phyloP scores from a whole-genome alignment of 352 stramenopile species.

The Globisporangium abappressorium region DNA sequence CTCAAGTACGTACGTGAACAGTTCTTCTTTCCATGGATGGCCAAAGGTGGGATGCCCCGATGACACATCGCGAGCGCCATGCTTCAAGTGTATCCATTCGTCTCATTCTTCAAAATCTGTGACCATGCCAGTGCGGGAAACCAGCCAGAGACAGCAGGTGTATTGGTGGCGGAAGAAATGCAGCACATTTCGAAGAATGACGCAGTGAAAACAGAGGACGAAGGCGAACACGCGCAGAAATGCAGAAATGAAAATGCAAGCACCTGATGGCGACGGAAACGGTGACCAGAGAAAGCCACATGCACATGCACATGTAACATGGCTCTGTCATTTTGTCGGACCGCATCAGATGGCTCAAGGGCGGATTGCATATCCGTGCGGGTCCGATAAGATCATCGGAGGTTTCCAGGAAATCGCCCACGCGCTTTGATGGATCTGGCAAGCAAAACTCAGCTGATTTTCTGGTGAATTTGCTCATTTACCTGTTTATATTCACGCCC shows the following conservation, averaged over 20 bases:
- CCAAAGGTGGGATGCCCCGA: background rate
- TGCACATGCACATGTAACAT: background rate
- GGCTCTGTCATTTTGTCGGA: background rate
- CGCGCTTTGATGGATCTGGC: background rate
- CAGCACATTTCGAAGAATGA: background rate
- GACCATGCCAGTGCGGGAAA: background rate
- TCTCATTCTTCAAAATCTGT: background rate
- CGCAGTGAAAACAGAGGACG: background rate
- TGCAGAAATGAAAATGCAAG: background rate
- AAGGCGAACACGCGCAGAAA: background rate
- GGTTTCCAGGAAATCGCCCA: background rate
- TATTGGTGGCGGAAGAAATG: background rate
- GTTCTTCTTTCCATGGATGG: background rate
- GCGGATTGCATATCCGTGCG: background rate
- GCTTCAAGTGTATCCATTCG: constrained; percentile 6
- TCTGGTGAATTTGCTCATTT: background rate
- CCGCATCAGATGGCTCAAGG: background rate
- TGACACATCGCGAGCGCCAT: background rate
- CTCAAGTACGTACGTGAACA: background rate
- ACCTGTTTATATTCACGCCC: background rate
- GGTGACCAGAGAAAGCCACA: background rate
- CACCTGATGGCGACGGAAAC: background rate
- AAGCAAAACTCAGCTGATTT: background rate
- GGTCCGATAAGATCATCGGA: background rate
- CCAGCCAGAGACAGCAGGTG: background rate